Conservation (phyloP, 2,329 filamentous ascomycete genomes). For the Beauveria caledonica region DNA sequence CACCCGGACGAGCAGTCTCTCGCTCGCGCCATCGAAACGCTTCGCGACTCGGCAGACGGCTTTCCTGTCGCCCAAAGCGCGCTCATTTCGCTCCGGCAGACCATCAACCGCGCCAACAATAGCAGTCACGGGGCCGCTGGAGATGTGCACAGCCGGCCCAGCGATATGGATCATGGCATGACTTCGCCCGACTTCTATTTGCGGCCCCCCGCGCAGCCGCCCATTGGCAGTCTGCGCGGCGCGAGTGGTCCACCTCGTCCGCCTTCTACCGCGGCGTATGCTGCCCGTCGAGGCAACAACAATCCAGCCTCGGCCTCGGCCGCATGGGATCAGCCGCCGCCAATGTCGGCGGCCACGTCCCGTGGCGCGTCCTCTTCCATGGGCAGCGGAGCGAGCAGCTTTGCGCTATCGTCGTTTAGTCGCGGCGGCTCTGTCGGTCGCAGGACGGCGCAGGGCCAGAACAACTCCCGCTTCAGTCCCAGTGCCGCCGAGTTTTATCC, state of each 20-base stretch:
- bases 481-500: constrained; percentile 27
- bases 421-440: constrained; percentile 1
- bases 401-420: constrained; percentile 14
- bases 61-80: constrained; percentile 20
- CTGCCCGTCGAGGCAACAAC: neutral
- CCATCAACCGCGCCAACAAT: neutral
- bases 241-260: neutral
- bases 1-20: constrained; percentile 24
- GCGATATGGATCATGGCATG: neutral
- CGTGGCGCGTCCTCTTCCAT: neutral
- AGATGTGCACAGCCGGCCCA: neutral
- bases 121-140: too few relatives aligned
- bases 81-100: constrained; percentile 21
- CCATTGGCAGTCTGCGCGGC: neutral
- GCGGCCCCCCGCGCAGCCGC: neutral
- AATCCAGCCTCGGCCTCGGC: neutral
- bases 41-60: constrained; percentile 22
- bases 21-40: constrained; percentile 25
- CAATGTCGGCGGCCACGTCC: too few relatives aligned
- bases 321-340: neutral
- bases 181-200: neutral
- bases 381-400: neutral
- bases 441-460: neutral
- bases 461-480: constrained; percentile 21
- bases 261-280: neutral